phyloP scores from a whole-genome alignment of 1,139 yeast species.

The Candida glucosophila region DNA sequence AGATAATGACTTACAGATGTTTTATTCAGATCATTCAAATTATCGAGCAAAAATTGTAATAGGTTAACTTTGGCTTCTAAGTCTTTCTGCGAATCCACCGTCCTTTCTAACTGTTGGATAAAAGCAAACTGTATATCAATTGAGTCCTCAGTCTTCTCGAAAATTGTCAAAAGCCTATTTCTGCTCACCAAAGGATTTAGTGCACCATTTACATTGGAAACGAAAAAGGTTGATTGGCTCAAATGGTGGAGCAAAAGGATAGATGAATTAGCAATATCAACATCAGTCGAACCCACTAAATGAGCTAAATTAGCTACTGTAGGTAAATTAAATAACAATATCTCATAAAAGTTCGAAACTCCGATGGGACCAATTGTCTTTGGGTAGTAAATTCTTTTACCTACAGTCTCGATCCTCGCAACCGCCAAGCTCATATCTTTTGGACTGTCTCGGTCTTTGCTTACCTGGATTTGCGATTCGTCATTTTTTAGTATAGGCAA shows the following conservation, averaged over 20 bases:
- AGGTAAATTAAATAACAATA: conserved; percentile 59
- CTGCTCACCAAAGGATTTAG: conserved; percentile 37
- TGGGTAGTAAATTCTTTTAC: conserved; percentile 45
- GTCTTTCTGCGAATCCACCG: conserved; percentile 12
- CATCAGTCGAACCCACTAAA: conserved; percentile 53
- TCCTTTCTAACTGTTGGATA: conserved; percentile 57
- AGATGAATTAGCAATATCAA: conserved; percentile 43
- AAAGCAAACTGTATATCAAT: conserved; percentile 63
- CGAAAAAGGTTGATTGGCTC: conserved; percentile 43
- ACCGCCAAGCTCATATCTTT: conserved; percentile 20
- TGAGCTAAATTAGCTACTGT: conserved; percentile 63
- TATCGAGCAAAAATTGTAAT: conserved; percentile 47
- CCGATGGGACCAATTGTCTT: conserved; percentile 54
- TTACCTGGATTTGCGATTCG: conserved; percentile 5
- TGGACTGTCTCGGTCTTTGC: conserved; percentile 11
- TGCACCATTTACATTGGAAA: conserved; percentile 18
- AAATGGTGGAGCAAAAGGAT: conserved; percentile 46
- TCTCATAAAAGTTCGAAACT: conserved; percentile 56
- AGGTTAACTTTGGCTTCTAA: conserved; percentile 49
- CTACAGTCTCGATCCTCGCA: conserved; percentile 16
- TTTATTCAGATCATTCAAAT: conserved; percentile 33
- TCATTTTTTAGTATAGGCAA: conserved; percentile 20
- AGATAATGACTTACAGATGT: conserved; percentile 65
- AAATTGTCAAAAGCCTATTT: conserved; percentile 62
- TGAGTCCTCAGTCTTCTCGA: conserved; percentile 68